Conservation (phyloP, 176 grass and related monocot species). For the Thinopyrum elongatum region DNA sequence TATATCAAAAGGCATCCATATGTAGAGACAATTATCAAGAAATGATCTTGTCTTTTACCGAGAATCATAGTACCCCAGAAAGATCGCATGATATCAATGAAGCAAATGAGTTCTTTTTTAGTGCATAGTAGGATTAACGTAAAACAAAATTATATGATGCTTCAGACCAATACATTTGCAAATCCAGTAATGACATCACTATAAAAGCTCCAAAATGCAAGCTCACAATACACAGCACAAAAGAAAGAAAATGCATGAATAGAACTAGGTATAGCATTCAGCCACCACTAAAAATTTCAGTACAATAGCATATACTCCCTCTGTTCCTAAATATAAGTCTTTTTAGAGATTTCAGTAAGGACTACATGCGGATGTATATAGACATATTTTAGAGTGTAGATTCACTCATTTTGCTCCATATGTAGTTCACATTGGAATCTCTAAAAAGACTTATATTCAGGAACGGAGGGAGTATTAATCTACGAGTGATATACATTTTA, state of each 20-base stretch:
- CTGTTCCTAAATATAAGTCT: no score
- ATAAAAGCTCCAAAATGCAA: neutral
- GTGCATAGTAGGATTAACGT: neutral
- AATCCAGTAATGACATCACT: neutral
- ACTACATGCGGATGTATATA: no score
- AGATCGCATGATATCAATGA: neutral
- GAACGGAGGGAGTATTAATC: no score
- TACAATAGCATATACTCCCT: neutral
- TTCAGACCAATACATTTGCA: neutral
- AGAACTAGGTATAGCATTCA: neutral
- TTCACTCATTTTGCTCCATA: no score
- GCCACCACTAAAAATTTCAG: slow-evolving; percentile 9
- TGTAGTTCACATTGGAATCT: no score
- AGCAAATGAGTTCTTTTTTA: slow-evolving; percentile 2
- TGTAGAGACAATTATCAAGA: neutral
- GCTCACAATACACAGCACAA: neutral
- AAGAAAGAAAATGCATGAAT: neutral
- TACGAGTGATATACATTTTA: neutral
- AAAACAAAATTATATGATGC: neutral
- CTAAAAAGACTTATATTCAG: no score
- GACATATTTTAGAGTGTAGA: no score
- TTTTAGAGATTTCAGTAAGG: no score
- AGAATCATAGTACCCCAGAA: neutral
- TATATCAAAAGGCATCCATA: slow-evolving; percentile 9
- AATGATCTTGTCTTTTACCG: neutral